Conservation (phyloP, 495 filamentous ascomycete genomes). For the Hypoxylon fuscum region DNA sequence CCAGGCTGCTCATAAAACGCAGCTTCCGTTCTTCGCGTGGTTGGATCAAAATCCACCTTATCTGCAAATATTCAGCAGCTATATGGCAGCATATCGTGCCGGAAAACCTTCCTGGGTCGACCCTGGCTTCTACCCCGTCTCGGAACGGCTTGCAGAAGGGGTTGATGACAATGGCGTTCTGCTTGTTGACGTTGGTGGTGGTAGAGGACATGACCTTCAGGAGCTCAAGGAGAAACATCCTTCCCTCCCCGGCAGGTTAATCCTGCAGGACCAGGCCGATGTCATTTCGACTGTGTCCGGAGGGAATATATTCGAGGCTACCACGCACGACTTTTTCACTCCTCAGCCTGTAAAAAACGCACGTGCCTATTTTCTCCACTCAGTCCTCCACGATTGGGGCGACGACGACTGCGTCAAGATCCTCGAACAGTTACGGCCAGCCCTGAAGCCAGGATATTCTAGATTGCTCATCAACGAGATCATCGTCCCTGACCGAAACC, state of each 20-base stretch:
- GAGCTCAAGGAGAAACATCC: conserved; percentile 53
- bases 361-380: conserved; percentile 56
- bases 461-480: conserved; percentile 62
- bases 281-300: conserved; percentile 45
- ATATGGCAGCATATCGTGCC: conserved; percentile 60
- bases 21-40: conserved; percentile 42
- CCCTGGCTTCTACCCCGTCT: conserved; percentile 57
- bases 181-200: conserved; percentile 65
- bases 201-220: conserved; percentile 58
- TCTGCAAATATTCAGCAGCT: conserved; percentile 55
- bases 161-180: conserved; percentile 41
- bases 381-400: conserved; percentile 60
- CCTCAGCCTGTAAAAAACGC: conserved; percentile 58
- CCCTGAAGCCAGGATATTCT: conserved; percentile 54
- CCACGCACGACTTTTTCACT: conserved; percentile 61
- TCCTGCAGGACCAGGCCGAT: conserved; percentile 58
- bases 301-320: conserved; percentile 4
- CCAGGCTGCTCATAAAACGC: conserved; percentile 43
- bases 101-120: conserved; percentile 64
- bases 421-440: conserved; percentile 44
- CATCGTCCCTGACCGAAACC: conserved; percentile 55
- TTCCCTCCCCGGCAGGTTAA: conserved; percentile 49
- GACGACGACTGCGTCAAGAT: conserved; percentile 53
- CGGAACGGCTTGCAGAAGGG: conserved; percentile 48
- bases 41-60: conserved; percentile 36